Evolutionary conservation across 2,329 filamentous ascomycete genomes (phyloP), one percentile per base, ranked within the genome.

Genomic region (Cryphonectria parasitica): DNA sequence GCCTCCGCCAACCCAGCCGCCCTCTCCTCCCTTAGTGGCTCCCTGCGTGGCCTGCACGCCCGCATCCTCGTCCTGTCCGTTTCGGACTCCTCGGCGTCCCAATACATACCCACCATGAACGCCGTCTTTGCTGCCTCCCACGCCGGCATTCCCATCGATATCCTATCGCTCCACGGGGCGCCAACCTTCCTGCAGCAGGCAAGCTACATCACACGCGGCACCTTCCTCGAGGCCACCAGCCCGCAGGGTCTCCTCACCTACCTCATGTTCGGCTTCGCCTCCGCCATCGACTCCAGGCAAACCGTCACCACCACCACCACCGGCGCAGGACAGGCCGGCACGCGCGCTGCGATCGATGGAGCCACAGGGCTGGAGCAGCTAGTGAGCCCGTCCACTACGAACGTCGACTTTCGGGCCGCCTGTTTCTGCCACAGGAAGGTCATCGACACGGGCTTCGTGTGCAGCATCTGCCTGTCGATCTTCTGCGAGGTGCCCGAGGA

Each of bases 31-130:
- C 56, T 79, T 77, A 70, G 78, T 73, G 71, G 78, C 72, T 75
- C 80, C 75, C 75, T 83, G 72, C 77, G 82, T 2, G 84, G 87
- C 25, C 84, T 96, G 28, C 91, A 92, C 75, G 91, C 91, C 19
- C 92, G 96, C 72, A 97, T 99, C 77, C 87, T 99, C 68, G 90
- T 98, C 73, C 80, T 99, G 68, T 97, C 93, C 64, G 94, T 98
- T 5, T 97, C 93, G 63, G 94, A 94, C 77, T 87, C 87, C 58
- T 92, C 95, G 76, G 89, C 97, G 0, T 90, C 94, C 6, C 92
- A 98, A 80, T 99, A 99, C 83, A 99, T 99, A 69, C 92, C 95
- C 0, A 96, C 97, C 75, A 99, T 99, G 96, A 99, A 99, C 82
- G 89, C 92, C 76, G 97, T 98, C 72, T 99, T 99, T 81, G 96